A percentile compares a stretch with the other conserved stretches of the same genome.
Evolutionary conservation across 805 yeast genomes (phyloP).

Genomic region (Candida quercuum): DNA sequence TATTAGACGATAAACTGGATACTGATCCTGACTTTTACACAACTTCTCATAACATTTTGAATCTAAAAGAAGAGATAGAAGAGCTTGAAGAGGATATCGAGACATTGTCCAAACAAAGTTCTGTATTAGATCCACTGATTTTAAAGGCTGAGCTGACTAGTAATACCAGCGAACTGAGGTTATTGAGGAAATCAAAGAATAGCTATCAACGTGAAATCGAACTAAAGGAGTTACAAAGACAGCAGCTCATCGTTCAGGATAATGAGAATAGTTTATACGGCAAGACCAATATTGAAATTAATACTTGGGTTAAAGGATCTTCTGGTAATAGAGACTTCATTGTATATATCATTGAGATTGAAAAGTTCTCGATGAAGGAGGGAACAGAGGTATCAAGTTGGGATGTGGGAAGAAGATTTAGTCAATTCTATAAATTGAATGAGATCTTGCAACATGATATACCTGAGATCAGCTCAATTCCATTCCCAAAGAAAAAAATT

Average conservation of each 20-base stretch:
- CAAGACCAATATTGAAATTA: slow-evolving; percentile 48
- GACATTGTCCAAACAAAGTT: slow-evolving; percentile 53
- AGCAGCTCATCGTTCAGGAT: slow-evolving; percentile 79
- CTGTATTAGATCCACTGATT: slow-evolving; percentile 60
- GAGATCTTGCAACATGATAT: slow-evolving; percentile 52
- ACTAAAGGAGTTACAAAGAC: slow-evolving; percentile 66
- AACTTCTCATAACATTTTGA: slow-evolving; percentile 67
- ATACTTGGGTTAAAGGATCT: slow-evolving; percentile 42
- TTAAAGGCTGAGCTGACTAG: slow-evolving; percentile 83
- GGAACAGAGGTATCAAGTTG: slow-evolving; percentile 61
- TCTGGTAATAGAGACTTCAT: slow-evolving; percentile 57
- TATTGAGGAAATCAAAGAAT: slow-evolving; percentile 60
- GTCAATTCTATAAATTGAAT: slow-evolving; percentile 73
- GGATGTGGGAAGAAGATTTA: slow-evolving; percentile 87
- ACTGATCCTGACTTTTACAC: slow-evolving; percentile 34
- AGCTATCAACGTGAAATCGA: slow-evolving; percentile 71
- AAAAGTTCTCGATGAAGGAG: slow-evolving; percentile 39
- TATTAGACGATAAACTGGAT: slow-evolving; percentile 23
- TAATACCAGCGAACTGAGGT: slow-evolving; percentile 60
- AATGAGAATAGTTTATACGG: slow-evolving; percentile 73
- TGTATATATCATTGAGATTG: slow-evolving; percentile 73
- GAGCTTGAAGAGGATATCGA: slow-evolving; percentile 54
- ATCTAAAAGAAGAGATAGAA: slow-evolving; percentile 61
- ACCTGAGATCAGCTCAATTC: slow-evolving; percentile 50
- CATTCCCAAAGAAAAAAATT: slow-evolving; percentile 47